Percentiles rank a stretch among this genome's conserved stretches.
phyloP scores from a whole-genome alignment of 805 yeast species.

The Torulaspora indica region DNA sequence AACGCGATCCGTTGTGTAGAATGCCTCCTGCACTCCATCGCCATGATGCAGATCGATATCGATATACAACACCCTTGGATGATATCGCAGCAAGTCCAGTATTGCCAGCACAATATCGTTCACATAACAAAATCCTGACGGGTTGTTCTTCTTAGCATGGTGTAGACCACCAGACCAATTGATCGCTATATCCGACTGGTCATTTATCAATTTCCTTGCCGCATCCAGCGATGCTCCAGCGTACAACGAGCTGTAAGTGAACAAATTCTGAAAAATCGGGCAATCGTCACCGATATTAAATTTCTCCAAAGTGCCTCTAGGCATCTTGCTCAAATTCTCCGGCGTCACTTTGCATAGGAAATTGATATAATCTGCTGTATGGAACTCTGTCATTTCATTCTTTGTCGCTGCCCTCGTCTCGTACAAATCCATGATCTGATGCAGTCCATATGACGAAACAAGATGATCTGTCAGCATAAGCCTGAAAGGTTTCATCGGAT shows the following conservation, averaged over 20 bases:
- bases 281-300: conserved; percentile 97
- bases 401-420: conserved; percentile 76
- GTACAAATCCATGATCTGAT: conserved; percentile 86
- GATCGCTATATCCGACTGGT: conserved; percentile 85
- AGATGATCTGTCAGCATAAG: conserved; percentile 90
- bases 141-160: conserved; percentile 87
- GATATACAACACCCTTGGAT: conserved; percentile 80
- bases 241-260: conserved; percentile 69
- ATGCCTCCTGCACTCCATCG: conserved; percentile 93
- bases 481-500: conserved; percentile 98
- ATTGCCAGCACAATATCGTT: conserved; percentile 87
- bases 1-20: conserved; percentile 85
- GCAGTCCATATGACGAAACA: conserved; percentile 76
- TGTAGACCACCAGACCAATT: conserved; percentile 93
- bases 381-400: conserved; percentile 76
- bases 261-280: conserved; percentile 75
- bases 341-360: conserved; percentile 76
- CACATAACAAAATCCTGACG: conserved; percentile 86
- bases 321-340: conserved; percentile 54
- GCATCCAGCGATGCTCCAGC: conserved; percentile 93
- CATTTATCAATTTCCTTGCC: conserved; percentile 71
- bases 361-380: conserved; percentile 78
- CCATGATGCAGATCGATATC: conserved; percentile 94
- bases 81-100: conserved; percentile 69
- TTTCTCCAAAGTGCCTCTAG: conserved; percentile 45